Conservation (phyloP, 2,329 filamentous ascomycete genomes). For the Phoma sp. region DNA sequence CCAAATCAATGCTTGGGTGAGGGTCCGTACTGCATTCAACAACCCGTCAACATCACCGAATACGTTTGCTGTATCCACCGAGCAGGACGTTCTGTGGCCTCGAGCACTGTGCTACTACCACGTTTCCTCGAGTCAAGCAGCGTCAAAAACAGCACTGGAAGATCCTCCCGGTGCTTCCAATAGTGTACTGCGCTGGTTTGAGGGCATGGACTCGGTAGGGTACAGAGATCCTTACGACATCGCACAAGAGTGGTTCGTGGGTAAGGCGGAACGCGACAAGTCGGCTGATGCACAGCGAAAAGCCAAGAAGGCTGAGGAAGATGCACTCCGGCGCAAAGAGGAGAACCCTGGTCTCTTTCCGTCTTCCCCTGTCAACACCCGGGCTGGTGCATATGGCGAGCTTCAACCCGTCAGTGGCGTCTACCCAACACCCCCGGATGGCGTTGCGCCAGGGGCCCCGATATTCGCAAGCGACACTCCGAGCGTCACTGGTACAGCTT, state of each 20-base stretch:
- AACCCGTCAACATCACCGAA: slow-evolving; percentile 18
- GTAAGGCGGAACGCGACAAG: slow-evolving; percentile 44
- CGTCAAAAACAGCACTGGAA: neutral
- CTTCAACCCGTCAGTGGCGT: slow-evolving; percentile 46
- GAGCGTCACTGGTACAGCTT: slow-evolving; percentile 30
- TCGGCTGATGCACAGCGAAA: slow-evolving; percentile 46
- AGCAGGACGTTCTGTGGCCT: slow-evolving; percentile 46
- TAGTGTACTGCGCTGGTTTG: slow-evolving; percentile 37
- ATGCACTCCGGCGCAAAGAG: slow-evolving; percentile 47
- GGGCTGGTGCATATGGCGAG: slow-evolving; percentile 43
- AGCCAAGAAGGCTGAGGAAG: slow-evolving; percentile 56
- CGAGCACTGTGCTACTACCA: slow-evolving; percentile 43
- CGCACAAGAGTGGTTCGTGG: slow-evolving; percentile 46
- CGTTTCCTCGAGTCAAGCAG: neutral
- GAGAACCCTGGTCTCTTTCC: slow-evolving; percentile 37
- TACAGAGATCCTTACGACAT: slow-evolving; percentile 46
- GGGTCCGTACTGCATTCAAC: slow-evolving; percentile 32
- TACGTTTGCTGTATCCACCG: slow-evolving; percentile 14
- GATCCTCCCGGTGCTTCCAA: slow-evolving; percentile 4
- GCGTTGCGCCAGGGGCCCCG: slow-evolving; percentile 38
- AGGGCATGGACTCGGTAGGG: slow-evolving; percentile 33
- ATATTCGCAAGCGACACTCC: slow-evolving; percentile 38
- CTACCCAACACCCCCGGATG: slow-evolving; percentile 51
- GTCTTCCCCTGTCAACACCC: slow-evolving; percentile 47
- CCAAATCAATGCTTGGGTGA: slow-evolving; percentile 38